Base-by-base conservation (phyloP, 768 basidiomycete species). In the Kwoniella dendrophila region DNA sequence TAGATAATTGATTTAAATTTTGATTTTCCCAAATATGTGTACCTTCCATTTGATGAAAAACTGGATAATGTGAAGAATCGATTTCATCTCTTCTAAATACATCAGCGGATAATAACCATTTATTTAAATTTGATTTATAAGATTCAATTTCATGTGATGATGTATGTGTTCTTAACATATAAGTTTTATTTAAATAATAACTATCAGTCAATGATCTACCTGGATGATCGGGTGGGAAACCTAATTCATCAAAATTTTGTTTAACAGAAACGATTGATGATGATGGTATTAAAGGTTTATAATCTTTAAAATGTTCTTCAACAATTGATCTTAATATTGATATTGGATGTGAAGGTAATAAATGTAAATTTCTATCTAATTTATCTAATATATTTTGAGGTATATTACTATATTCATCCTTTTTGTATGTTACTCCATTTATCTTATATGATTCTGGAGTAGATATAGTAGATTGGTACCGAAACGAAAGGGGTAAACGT, bases 71-170 rank as follows among this genome's bases (percentile, higher is more conserved):
- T 8, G 89, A 90, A 12, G 86, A 84, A 81, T 99, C 96, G 64
- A 99, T 98, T 80, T 98, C 96, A 84, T 99, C 96, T 71, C 96
- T 86, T 51, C 96, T 82, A 80, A 98, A 99, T 54, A 99, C 96
- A 81, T 99, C 96, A 30, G 96, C 93, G 8, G 92, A 90, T 24
- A 98, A 83, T 32, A 99, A 83, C 90, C 94, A 99, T 55, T 84
- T 84, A 22, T 88, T 86, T 66, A 88, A 82, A 4, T 90, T 90
- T 44, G 82, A 81, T 12, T 67, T 52, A 78, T 96, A 98, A 6
- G 87, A 87, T 62, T 96, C 93, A 32, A 98, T 90, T 81, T 99
- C 95, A 77, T 99, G 96, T 3, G 96, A 92, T n/a, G 90, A 92
- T 0, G 96, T 97, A 78, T 99, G 96, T 0, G 96, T 98, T 41